Conservation (phyloP, 75 land plant genomes). For the Adiantum capillusveneris region DNA sequence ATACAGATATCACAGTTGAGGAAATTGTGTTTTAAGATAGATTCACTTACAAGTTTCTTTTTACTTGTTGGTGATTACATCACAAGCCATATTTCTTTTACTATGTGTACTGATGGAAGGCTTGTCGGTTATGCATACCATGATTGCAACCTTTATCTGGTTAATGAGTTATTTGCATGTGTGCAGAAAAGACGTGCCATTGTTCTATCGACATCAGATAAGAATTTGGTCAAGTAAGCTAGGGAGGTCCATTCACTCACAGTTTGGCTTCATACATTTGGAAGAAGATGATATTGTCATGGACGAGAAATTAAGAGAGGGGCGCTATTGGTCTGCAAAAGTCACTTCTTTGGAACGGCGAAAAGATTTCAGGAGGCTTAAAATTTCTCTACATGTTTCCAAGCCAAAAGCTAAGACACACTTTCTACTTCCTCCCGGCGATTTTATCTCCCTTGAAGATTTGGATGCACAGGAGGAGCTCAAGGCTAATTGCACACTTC, state of each 20-base stretch:
- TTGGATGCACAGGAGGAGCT: constrained; percentile 24
- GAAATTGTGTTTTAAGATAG: too few relatives aligned
- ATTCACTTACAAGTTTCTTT: too few relatives aligned
- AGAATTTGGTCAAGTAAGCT: neutral
- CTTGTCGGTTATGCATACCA: too few relatives aligned
- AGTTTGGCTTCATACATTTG: neutral
- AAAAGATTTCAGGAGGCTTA: constrained; percentile 63
- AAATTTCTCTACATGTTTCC: constrained; percentile 38
- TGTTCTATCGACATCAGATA: constrained; percentile 37
- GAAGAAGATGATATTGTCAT: constrained; percentile 53
- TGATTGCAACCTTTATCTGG: too few relatives aligned
- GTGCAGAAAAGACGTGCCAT: constrained; percentile 82
- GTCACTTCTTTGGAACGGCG: constrained; percentile 47
- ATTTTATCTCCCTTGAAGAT: constrained; percentile 12
- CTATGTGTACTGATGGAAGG: too few relatives aligned
- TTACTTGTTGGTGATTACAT: too few relatives aligned
- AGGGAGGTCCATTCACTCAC: constrained; percentile 1
- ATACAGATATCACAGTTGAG: too few relatives aligned
- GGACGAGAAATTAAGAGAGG: constrained; percentile 45
- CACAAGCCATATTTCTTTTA: too few relatives aligned
- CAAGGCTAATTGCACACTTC: constrained; percentile 4
- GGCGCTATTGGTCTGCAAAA: constrained; percentile 82
- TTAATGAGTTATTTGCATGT: too few relatives aligned
- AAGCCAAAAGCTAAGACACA: constrained; percentile 4
- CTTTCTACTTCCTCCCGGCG: neutral